These are phyloP conservation scores for Rugonectria rugulosa DNA, from an alignment of 2,329 filamentous ascomycete genomes.

Conservation along the genomic window DNA sequence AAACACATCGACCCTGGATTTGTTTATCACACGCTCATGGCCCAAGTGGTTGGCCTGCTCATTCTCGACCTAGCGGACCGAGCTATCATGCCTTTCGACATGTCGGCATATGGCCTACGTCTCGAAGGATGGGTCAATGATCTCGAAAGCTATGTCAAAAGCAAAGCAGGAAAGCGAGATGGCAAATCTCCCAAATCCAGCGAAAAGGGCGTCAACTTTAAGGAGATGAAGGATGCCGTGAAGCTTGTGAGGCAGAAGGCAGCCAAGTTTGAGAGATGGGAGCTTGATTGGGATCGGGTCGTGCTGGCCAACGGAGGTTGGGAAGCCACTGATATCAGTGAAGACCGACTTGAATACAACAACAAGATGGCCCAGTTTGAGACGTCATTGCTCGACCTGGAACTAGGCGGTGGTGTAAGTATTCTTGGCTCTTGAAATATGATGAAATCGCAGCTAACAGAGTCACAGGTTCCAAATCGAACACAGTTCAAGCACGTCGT, in stretches of 20 bases:
- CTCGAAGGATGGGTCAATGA: slow-evolving; percentile 71
- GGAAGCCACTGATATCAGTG: slow-evolving; percentile 73
- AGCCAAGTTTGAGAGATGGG: slow-evolving; percentile 76
- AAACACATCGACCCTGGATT: slow-evolving; percentile 83
- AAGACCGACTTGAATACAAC: slow-evolving; percentile 79
- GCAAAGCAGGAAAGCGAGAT: slow-evolving; percentile 52
- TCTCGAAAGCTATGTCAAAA: slow-evolving; percentile 69
- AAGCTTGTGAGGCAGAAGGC: slow-evolving; percentile 59
- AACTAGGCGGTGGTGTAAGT: slow-evolving; percentile 75
- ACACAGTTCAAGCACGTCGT: slow-evolving; percentile 95
- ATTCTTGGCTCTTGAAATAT: not conserved
- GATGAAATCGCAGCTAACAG: slow-evolving; percentile 20
- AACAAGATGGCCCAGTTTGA: slow-evolving; percentile 82
- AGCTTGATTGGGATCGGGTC: slow-evolving; percentile 75
- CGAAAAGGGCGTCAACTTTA: slow-evolving; percentile 36
- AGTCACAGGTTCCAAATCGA: slow-evolving; percentile 75
- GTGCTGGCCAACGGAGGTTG: slow-evolving; percentile 77
- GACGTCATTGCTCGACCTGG: slow-evolving; percentile 79
- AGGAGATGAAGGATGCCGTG: slow-evolving; percentile 61
- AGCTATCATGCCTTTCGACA: slow-evolving; percentile 82
- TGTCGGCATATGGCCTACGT: slow-evolving; percentile 73
- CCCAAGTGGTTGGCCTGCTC: slow-evolving; percentile 81
- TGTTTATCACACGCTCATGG: slow-evolving; percentile 79
- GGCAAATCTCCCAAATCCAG: slow-evolving; percentile 21
- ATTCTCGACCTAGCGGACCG: slow-evolving; percentile 85